Evolutionary conservation across 352 stramenopile species (phyloP).

Genomic region (Phytophthora fragariae): DNA sequence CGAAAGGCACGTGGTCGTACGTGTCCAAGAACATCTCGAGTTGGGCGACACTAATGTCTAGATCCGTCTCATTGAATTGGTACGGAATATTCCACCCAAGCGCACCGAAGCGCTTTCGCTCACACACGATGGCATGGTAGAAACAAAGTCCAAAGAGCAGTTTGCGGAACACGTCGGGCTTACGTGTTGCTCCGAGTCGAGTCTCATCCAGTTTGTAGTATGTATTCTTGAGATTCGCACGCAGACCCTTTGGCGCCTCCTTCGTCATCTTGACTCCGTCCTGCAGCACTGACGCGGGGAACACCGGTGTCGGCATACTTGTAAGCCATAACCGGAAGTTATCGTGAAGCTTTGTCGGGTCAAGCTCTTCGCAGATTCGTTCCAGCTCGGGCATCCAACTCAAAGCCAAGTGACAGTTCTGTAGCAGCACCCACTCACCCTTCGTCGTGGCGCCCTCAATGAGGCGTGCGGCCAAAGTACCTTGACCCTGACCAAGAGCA

Average conservation of each 20-base stretch:
- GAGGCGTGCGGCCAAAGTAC: slow-evolving; percentile 89
- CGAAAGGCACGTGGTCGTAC: slow-evolving; percentile 87
- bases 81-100: slow-evolving; percentile 98
- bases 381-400: slow-evolving; percentile 96
- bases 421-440: slow-evolving; percentile 96
- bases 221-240: slow-evolving; percentile 95
- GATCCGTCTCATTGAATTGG: slow-evolving; percentile 97
- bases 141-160: slow-evolving; percentile 94
- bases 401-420: slow-evolving; percentile 96
- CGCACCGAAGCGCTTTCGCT: slow-evolving; percentile 95
- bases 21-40: slow-evolving; percentile 94
- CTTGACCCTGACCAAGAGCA: slow-evolving; percentile 94
- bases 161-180: slow-evolving; percentile 92
- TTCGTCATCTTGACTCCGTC: slow-evolving; percentile 98
- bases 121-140: slow-evolving; percentile 93
- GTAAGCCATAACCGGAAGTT: slow-evolving; percentile 98
- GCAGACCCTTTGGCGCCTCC: slow-evolving; percentile 94
- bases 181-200: slow-evolving; percentile 86
- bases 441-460: slow-evolving; percentile 89
- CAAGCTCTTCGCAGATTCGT: slow-evolving; percentile 93
- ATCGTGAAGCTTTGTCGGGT: slow-evolving; percentile 84
- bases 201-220: slow-evolving; percentile 95
- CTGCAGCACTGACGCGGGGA: slow-evolving; percentile 95
- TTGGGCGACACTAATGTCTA: slow-evolving; percentile 84
- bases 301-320: slow-evolving; percentile 84